Evolutionary conservation across 768 basidiomycete genomes (phyloP).

Genomic region (Hypholoma fasciculare): DNA sequence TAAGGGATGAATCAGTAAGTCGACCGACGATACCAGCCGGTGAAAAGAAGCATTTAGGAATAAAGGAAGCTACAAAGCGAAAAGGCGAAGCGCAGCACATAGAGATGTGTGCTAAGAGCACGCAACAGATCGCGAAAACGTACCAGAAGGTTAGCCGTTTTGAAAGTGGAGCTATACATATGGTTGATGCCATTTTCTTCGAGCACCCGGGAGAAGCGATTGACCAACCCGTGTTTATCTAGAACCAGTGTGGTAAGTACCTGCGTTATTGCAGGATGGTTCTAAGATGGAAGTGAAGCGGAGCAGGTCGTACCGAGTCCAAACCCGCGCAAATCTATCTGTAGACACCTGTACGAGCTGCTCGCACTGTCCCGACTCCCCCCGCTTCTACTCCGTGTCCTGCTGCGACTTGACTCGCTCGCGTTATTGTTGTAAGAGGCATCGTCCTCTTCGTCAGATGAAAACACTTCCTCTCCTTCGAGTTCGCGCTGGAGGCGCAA

Average conservation of each 20-base stretch:
- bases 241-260: conserved; percentile 2
- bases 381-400: background rate
- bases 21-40: background rate
- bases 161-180: conserved; percentile 84
- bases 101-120: background rate
- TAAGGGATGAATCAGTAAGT: background rate
- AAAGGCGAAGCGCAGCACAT: background rate
- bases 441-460: conserved; percentile 40
- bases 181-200: conserved; percentile 77
- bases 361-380: conserved; percentile 12
- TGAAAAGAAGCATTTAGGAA: background rate
- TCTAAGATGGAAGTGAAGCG: background rate
- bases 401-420: background rate
- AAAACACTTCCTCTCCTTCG: conserved; percentile 21
- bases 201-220: conserved; percentile 71
- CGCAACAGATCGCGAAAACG: conserved; percentile 13
- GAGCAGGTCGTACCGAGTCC: conserved; percentile 53
- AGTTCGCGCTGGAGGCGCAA: conserved; percentile 23
- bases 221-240: conserved; percentile 82
- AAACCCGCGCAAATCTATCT: conserved; percentile 72
- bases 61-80: background rate
- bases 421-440: conserved; percentile 9
- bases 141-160: conserved; percentile 79
- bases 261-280: background rate
- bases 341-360: conserved; percentile 62